Percentiles rank a stretch among this genome's conserved stretches.
Evolutionary conservation across 129 eudicot genomes (phyloP).

Genomic region (Deinandra increscens): DNA sequence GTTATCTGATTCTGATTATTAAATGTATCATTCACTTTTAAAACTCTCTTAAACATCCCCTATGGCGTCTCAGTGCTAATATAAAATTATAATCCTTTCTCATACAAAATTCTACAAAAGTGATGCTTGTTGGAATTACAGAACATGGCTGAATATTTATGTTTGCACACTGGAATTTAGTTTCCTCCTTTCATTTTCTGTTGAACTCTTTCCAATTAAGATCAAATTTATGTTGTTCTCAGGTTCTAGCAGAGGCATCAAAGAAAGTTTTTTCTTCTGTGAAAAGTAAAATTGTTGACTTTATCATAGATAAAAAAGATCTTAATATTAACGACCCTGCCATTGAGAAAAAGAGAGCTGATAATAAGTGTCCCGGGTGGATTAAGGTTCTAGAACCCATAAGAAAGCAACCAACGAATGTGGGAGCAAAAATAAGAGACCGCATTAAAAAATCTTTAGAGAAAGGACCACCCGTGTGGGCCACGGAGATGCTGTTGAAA

Average conservation of each 20-base stretch:
- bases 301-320: conserved; percentile 43
- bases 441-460: conserved; percentile 62
- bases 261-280: conserved; percentile 62
- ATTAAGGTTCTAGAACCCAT: conserved; percentile 80
- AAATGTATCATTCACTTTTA: not conserved
- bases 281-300: conserved; percentile 37
- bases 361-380: conserved; percentile 70
- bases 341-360: conserved; percentile 28
- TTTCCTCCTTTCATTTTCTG: not conserved
- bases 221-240: conserved; percentile 33
- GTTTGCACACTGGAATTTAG: conserved; percentile 6
- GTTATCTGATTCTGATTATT: not conserved
- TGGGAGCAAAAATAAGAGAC: conserved; percentile 83
- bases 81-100: not conserved
- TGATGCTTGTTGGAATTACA: not conserved
- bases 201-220: not conserved
- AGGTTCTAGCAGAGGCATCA: conserved; percentile 87
- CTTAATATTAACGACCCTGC: conserved; percentile 39
- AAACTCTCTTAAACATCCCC: not conserved
- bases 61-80: not conserved
- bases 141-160: not conserved
- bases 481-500: conserved; percentile 55
- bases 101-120: not conserved
- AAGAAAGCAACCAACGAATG: conserved; percentile 85
- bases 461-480: conserved; percentile 90